Evolutionary conservation across 2,329 filamentous ascomycete genomes (phyloP).

Genomic region (Calonectria pauciramosa): DNA sequence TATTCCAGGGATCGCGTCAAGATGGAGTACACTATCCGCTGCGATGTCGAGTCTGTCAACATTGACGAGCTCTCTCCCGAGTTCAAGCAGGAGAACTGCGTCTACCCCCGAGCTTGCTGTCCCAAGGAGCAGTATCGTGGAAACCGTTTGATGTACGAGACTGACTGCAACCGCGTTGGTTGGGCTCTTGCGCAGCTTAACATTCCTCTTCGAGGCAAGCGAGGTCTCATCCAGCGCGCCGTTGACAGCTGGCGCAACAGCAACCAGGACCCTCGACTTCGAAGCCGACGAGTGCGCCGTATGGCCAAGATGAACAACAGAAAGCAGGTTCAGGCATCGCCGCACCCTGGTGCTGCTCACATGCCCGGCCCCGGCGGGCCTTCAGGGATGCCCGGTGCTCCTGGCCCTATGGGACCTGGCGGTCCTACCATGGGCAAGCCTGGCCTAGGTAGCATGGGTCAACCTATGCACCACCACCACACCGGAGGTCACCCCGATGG

Average conservation of each 20-base stretch:
- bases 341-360: conserved; percentile 69
- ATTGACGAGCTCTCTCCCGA: conserved; percentile 87
- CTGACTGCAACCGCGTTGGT: conserved; percentile 99
- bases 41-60: conserved; percentile 96
- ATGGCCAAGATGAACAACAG: conserved; percentile 97
- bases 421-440: conserved; percentile 74
- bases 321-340: conserved; percentile 75
- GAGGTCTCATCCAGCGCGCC: conserved; percentile 94
- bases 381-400: conserved; percentile 73
- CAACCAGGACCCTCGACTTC: conserved; percentile 93
- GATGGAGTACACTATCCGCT: conserved; percentile 99
- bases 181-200: conserved; percentile 97
- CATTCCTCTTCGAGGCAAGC: conserved; percentile 89
- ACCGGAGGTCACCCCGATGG: conserved; percentile 59
- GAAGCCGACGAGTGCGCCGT: conserved; percentile 90
- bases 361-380: conserved; percentile 78
- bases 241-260: conserved; percentile 99
- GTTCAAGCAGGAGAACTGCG: conserved; percentile 98
- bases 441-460: conserved; percentile 76
- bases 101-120: conserved; percentile 95
- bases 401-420: conserved; percentile 73
- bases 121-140: conserved; percentile 96
- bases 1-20: conserved; percentile 97
- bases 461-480: conserved; percentile 77
- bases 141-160: conserved; percentile 96